These are phyloP conservation scores for Dictyostelium intermedium DNA, from an alignment of 78 protist species.

Conservation along the genomic window DNA sequence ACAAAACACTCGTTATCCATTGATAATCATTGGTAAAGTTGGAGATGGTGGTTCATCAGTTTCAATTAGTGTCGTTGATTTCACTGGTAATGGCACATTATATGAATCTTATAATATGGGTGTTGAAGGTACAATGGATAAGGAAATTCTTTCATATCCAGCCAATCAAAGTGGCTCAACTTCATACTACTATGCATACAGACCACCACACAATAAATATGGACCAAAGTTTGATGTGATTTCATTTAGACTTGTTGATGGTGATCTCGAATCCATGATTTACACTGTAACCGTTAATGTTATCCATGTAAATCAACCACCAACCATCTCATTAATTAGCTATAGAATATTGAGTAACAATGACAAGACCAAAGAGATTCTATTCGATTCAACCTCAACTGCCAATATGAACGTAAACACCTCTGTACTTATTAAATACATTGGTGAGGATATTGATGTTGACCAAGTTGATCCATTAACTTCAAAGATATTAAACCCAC, in stretches of 20 bases:
- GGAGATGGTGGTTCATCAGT: not conserved
- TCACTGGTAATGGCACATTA: not conserved
- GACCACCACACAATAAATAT: conserved; percentile 13
- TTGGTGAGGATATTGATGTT: not conserved
- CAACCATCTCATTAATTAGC: not conserved
- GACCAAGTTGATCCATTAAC: not conserved
- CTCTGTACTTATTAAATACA: not conserved
- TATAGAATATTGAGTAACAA: not conserved
- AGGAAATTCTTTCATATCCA: not conserved
- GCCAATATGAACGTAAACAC: not conserved
- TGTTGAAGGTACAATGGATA: not conserved
- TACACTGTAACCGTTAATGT: not conserved
- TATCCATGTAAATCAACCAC: conserved; percentile 1
- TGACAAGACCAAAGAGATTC: not conserved
- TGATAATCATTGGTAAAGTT: not conserved
- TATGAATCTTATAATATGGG: not conserved
- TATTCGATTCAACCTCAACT: not conserved
- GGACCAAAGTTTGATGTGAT: not conserved
- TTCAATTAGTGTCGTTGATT: not conserved
- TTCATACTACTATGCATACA: not conserved
- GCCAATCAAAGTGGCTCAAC: not conserved
- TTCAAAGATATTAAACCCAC: not conserved
- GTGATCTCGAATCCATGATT: not conserved
- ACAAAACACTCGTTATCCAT: not conserved
- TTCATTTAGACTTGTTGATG: not conserved